phyloP scores from a whole-genome alignment of 78 protist genomes.

The Tieghemostelium lacteum region DNA sequence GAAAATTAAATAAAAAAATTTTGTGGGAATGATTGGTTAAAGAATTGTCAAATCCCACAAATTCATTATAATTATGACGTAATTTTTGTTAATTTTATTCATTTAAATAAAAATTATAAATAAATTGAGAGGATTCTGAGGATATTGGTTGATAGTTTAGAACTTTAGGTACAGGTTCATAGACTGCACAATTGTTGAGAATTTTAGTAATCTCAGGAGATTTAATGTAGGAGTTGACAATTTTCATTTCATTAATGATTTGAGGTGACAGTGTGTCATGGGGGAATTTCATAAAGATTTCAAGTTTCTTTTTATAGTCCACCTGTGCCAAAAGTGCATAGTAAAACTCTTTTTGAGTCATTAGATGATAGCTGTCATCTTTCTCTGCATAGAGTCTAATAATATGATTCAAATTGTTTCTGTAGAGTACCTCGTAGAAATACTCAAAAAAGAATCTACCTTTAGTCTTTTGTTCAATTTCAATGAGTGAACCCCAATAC shows the following conservation, averaged over 20 bases:
- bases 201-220: neutral
- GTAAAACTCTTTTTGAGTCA: neutral
- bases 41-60: too few relatives aligned
- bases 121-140: neutral
- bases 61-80: too few relatives aligned
- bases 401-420: neutral
- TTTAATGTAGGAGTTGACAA: neutral
- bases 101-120: too few relatives aligned
- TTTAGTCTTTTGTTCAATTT: neutral
- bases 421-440: neutral
- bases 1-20: too few relatives aligned
- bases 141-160: neutral
- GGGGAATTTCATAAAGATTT: neutral
- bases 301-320: too few relatives aligned
- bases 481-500: neutral
- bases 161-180: neutral
- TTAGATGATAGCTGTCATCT: neutral
- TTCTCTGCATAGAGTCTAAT: neutral
- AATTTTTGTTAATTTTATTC: too few relatives aligned
- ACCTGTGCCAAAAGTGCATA: neutral
- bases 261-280: neutral
- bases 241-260: neutral
- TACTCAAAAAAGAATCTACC: constrained; percentile 3
- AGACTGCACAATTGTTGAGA: neutral
- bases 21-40: too few relatives aligned